These are phyloP conservation scores for Peterozyma xylosa DNA, from an alignment of 805 yeast genomes.

Conservation along the genomic window DNA sequence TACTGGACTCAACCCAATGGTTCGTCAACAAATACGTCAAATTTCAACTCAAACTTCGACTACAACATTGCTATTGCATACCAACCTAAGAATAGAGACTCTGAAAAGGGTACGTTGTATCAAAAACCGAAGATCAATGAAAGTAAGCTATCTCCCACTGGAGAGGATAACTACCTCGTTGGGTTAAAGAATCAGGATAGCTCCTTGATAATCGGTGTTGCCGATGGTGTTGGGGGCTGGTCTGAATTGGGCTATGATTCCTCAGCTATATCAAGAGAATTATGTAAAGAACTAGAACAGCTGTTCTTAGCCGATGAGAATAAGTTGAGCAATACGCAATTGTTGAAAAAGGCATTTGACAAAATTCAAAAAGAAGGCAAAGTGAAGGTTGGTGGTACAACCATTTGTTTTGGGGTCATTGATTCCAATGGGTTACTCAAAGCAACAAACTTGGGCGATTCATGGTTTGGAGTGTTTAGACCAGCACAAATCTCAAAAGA, in stretches of 20 bases:
- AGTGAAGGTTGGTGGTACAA: constrained; percentile 88
- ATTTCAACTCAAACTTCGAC: constrained; percentile 19
- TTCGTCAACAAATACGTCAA: constrained; percentile 10
- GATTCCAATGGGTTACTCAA: constrained; percentile 44
- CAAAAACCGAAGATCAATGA: background rate
- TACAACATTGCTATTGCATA: constrained; percentile 62
- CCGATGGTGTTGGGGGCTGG: constrained; percentile 99
- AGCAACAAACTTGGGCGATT: constrained; percentile 86
- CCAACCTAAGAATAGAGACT: constrained; percentile 61
- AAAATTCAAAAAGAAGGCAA: constrained; percentile 43
- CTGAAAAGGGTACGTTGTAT: constrained; percentile 31
- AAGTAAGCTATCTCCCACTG: constrained; percentile 46
- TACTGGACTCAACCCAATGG: constrained; percentile 10
- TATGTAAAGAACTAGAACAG: constrained; percentile 50
- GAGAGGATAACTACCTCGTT: constrained; percentile 67
- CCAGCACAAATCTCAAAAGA: constrained; percentile 20
- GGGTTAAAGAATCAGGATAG: constrained; percentile 24
- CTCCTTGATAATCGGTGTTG: constrained; percentile 61
- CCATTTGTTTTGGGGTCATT: constrained; percentile 79
- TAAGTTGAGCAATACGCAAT: constrained; percentile 29
- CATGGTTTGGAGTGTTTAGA: constrained; percentile 88
- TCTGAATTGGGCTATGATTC: constrained; percentile 86
- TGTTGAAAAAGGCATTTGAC: constrained; percentile 51
- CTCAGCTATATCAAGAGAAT: constrained; percentile 74
- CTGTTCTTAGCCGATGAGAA: constrained; percentile 20